Percentiles rank a stretch among this genome's conserved stretches.
Conservation (phyloP, 495 filamentous ascomycete genomes). For the Xanthoparmelia taractica region DNA sequence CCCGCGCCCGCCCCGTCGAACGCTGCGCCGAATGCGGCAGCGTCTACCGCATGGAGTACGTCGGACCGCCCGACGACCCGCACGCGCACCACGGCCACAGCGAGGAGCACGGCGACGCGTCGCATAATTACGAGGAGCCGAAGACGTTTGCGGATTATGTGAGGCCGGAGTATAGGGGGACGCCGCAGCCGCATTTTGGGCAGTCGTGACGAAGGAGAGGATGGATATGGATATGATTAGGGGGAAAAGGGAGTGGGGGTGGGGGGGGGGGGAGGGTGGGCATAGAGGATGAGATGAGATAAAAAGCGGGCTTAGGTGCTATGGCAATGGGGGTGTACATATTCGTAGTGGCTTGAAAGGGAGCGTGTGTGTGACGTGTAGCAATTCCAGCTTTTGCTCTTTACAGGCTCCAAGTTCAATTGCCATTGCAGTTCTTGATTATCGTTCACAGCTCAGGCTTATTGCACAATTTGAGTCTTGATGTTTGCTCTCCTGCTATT, state of each 20-base stretch:
- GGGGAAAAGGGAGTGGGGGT: slow-evolving; percentile 25
- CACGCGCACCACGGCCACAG: slow-evolving; percentile 41
- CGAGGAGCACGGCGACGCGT: slow-evolving; percentile 26
- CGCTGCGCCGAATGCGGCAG: slow-evolving; percentile 93
- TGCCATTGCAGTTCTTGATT: neutral
- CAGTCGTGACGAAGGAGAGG: neutral
- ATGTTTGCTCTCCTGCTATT: neutral
- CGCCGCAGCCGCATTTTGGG: slow-evolving; percentile 8
- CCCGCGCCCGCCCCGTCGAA: slow-evolving; percentile 81
- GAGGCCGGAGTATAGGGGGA: slow-evolving; percentile 71
- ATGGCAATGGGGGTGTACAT: neutral
- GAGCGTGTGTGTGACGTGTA: neutral
- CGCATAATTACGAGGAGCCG: slow-evolving; percentile 42
- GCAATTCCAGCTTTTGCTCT: neutral
- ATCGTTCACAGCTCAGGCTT: neutral
- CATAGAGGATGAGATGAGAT: neutral
- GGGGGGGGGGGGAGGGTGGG: neutral
- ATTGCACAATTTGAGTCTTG: neutral
- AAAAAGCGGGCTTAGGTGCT: neutral
- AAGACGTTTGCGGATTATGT: slow-evolving; percentile 93
- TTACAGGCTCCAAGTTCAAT: neutral
- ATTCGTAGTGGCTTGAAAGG: neutral
- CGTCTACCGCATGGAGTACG: slow-evolving; percentile 94
- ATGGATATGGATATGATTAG: too few species aligned
- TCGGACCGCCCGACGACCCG: slow-evolving; percentile 68